Conservation (phyloP, 805 yeast species). For the Schwanniomyces occidentalis region DNA sequence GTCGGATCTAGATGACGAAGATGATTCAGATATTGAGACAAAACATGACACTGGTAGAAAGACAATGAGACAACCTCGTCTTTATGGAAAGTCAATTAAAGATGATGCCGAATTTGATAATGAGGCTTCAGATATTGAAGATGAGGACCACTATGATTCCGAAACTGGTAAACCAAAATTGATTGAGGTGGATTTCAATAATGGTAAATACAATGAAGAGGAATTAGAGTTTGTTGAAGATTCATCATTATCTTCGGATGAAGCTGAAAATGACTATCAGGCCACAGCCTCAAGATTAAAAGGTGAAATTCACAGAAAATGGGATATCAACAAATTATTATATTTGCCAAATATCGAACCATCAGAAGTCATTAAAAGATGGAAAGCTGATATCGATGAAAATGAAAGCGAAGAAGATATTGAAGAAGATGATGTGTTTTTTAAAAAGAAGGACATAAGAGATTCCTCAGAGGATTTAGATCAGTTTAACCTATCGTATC, state of each 20-base stretch:
- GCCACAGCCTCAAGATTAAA: conserved; percentile 61
- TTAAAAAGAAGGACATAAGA: conserved; percentile 45
- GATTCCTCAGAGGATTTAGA: conserved; percentile 36
- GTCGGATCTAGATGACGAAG: conserved; percentile 32
- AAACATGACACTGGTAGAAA: conserved; percentile 60
- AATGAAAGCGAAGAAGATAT: conserved; percentile 41
- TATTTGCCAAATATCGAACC: conserved; percentile 81
- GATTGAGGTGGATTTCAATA: conserved; percentile 50
- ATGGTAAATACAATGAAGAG: conserved; percentile 31
- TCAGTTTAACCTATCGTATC: conserved; percentile 34
- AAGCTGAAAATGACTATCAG: conserved; percentile 36
- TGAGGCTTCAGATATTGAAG: conserved; percentile 43
- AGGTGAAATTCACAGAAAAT: conserved; percentile 52
- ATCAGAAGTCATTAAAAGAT: conserved; percentile 65
- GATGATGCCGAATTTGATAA: conserved; percentile 48
- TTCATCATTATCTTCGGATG: conserved; percentile 45
- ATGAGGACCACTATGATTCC: conserved; percentile 39
- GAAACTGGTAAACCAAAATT: conserved; percentile 41
- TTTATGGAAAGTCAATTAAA: conserved; percentile 53
- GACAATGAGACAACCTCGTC: conserved; percentile 59
- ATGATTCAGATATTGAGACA: conserved; percentile 30
- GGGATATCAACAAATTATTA: conserved; percentile 81
- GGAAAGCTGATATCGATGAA: conserved; percentile 56
- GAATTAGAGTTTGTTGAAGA: conserved; percentile 47
- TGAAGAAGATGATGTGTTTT: conserved; percentile 56